These are phyloP conservation scores for Tylopilus balloui DNA, from an alignment of 768 basidiomycete genomes.

Conservation along the genomic window DNA sequence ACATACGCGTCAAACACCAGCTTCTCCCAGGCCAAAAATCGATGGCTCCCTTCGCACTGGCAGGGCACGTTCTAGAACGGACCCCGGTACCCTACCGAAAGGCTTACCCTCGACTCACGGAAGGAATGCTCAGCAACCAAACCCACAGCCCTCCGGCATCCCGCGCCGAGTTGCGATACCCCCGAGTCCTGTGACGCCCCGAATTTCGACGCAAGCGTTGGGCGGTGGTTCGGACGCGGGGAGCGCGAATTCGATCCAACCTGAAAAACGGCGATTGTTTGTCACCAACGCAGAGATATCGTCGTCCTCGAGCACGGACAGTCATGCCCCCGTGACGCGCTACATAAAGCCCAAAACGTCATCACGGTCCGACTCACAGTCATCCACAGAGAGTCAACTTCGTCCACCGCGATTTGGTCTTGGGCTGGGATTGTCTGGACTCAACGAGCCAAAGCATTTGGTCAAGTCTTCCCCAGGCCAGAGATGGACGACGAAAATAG, in stretches of 20 bases:
- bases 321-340: slow-evolving; percentile 23
- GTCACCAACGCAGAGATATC: slow-evolving; percentile 43
- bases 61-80: slow-evolving; percentile 29
- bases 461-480: slow-evolving; percentile 10
- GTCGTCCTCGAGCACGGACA: slow-evolving; percentile 40
- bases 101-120: slow-evolving; percentile 2
- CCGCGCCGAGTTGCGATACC: slow-evolving; percentile 24
- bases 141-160: slow-evolving; percentile 20
- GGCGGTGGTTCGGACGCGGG: slow-evolving; percentile 29
- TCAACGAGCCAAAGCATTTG: slow-evolving; percentile 10
- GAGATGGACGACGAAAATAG: slow-evolving; percentile 12
- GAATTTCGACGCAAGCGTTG: slow-evolving; percentile 4
- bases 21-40: slow-evolving; percentile 9
- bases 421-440: slow-evolving; percentile 23
- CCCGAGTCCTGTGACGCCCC: slow-evolving; percentile 13
- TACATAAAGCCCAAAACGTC: slow-evolving; percentile 15
- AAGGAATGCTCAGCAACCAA: slow-evolving; percentile 8
- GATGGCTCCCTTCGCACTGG: slow-evolving; percentile 15
- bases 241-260: slow-evolving; percentile 23
- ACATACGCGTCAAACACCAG: slow-evolving; percentile 3
- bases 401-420: slow-evolving; percentile 28
- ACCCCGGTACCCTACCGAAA: slow-evolving; percentile 22
- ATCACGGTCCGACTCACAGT: slow-evolving; percentile 18
- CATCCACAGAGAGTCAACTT: slow-evolving; percentile 21
- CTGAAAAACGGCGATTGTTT: slow-evolving; percentile 38